Percentiles rank a stretch among this genome's conserved stretches.
phyloP scores from a whole-genome alignment of 1,284 basidiomycete genomes.

The Hemileia vastatrix region DNA sequence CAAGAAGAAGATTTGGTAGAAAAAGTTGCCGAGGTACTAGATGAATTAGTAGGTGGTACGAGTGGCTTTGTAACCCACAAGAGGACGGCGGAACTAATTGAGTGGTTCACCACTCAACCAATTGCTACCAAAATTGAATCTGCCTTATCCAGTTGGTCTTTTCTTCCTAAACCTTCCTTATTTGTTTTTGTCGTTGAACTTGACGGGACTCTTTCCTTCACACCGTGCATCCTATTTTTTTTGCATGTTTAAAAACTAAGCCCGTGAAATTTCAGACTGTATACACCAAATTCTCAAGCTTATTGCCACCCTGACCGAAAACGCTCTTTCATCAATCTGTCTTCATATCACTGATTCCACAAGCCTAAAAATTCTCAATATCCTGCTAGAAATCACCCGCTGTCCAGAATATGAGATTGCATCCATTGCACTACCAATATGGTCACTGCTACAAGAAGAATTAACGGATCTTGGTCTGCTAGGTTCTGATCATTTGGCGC shows the following conservation, averaged over 20 bases:
- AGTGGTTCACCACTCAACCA: constrained; percentile 23
- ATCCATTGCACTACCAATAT: constrained; percentile 27
- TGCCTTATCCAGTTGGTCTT: constrained; percentile 3
- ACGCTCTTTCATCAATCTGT: constrained; percentile 22
- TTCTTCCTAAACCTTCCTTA: neutral
- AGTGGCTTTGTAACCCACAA: constrained; percentile 28
- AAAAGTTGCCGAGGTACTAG: constrained; percentile 32
- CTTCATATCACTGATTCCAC: constrained; percentile 13
- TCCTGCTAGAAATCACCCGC: constrained; percentile 25
- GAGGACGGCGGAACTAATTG: constrained; percentile 25
- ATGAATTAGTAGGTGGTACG: constrained; percentile 26
- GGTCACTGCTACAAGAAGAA: constrained; percentile 37
- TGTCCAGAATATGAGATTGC: constrained; percentile 34
- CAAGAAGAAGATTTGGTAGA: constrained; percentile 24
- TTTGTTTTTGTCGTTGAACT: constrained; percentile 17
- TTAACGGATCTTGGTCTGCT: constrained; percentile 33
- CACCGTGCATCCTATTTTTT: constrained; percentile 25
- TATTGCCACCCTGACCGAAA: constrained; percentile 26
- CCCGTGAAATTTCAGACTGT: neutral
- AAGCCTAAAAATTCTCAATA: constrained; percentile 10
- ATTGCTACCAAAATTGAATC: constrained; percentile 18
- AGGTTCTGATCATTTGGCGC: constrained; percentile 19
- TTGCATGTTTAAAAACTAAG: constrained; percentile 18
- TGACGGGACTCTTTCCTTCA: constrained; percentile 22
- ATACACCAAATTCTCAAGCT: constrained; percentile 26